A percentile compares a stretch with the other conserved stretches of the same genome.
Evolutionary conservation across 345 rosid genomes (phyloP).

Genomic region (Brassica carinata): DNA sequence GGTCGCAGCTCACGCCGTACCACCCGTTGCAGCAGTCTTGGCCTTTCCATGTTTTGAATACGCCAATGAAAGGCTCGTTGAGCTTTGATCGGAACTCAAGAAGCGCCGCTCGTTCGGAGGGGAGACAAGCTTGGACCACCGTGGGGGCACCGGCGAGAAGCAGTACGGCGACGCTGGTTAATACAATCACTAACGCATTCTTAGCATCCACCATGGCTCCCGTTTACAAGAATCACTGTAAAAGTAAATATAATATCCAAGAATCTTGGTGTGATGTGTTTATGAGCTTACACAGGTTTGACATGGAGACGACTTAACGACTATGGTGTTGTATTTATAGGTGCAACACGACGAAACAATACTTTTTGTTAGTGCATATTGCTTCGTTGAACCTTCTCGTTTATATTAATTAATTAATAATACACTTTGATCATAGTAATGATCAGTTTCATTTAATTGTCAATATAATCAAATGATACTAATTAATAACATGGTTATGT

Average conservation of each 20-base stretch:
- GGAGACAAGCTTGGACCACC: slow-evolving; percentile 49
- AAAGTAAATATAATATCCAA: neutral
- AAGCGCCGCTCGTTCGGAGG: slow-evolving; percentile 62
- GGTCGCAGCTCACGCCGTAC: slow-evolving; percentile 85
- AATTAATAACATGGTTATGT: neutral
- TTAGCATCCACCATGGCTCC: slow-evolving; percentile 6
- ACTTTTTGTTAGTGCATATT: neutral
- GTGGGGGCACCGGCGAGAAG: slow-evolving; percentile 29
- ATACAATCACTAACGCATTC: neutral
- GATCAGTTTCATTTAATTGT: neutral
- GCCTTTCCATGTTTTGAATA: slow-evolving; percentile 75
- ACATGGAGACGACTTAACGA: slow-evolving; percentile 23
- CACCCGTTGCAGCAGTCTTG: slow-evolving; percentile 64
- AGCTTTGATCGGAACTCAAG: slow-evolving; percentile 60
- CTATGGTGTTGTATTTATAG: slow-evolving; percentile 22
- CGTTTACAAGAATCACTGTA: neutral
- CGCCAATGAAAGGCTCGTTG: slow-evolving; percentile 70
- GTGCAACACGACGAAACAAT: slow-evolving; percentile 17
- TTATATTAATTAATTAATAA: neutral
- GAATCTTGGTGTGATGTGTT: slow-evolving; percentile 22
- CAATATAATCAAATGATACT: neutral
- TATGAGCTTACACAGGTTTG: slow-evolving; percentile 25
- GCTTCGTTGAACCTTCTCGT: slow-evolving; percentile 6
- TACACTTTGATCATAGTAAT: neutral
- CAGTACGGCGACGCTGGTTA: slow-evolving; percentile 16